These are phyloP conservation scores for Nannizziopsis barbatae DNA, from an alignment of 2,329 filamentous ascomycete species.

Conservation along the genomic window DNA sequence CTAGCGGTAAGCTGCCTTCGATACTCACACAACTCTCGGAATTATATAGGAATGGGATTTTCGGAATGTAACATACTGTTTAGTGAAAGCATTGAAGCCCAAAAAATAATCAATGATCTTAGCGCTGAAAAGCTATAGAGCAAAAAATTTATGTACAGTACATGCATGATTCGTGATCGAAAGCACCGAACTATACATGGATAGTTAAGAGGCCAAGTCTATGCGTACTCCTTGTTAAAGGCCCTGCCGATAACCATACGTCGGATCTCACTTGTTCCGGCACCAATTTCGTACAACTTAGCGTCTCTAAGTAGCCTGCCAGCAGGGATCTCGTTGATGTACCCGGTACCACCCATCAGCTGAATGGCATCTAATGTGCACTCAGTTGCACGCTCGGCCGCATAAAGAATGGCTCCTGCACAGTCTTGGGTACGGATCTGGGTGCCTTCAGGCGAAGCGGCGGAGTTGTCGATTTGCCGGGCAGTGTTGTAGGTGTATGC, in stretches of 20 bases:
- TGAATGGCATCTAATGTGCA: slow-evolving; percentile 53
- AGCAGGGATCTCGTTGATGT: slow-evolving; percentile 88
- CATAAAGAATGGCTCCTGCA: slow-evolving; percentile 85
- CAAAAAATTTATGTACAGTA: too few species aligned
- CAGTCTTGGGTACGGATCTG: slow-evolving; percentile 78
- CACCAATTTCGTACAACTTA: slow-evolving; percentile 89
- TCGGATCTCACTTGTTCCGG: slow-evolving; percentile 86
- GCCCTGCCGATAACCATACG: slow-evolving; percentile 87
- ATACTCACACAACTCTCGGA: too few species aligned
- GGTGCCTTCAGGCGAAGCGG: slow-evolving; percentile 22
- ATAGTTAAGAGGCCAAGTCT: background rate
- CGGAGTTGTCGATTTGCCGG: slow-evolving; percentile 63
- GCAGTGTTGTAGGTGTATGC: slow-evolving; percentile 84
- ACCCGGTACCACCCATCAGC: slow-evolving; percentile 87
- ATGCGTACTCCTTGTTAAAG: slow-evolving; percentile 67
- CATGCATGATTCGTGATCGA: too few species aligned
- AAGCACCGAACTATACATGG: too few species aligned
- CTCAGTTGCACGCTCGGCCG: slow-evolving; percentile 79
- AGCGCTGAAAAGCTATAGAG: too few species aligned
- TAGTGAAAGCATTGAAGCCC: too few species aligned
- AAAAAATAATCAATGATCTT: too few species aligned
- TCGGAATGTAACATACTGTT: too few species aligned
- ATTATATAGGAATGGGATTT: too few species aligned
- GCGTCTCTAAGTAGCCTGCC: slow-evolving; percentile 69
- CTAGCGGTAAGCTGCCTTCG: too few species aligned